Base-by-base conservation (phyloP, 2,329 filamentous ascomycete genomes). In the Xylariaceae sp. region DNA sequence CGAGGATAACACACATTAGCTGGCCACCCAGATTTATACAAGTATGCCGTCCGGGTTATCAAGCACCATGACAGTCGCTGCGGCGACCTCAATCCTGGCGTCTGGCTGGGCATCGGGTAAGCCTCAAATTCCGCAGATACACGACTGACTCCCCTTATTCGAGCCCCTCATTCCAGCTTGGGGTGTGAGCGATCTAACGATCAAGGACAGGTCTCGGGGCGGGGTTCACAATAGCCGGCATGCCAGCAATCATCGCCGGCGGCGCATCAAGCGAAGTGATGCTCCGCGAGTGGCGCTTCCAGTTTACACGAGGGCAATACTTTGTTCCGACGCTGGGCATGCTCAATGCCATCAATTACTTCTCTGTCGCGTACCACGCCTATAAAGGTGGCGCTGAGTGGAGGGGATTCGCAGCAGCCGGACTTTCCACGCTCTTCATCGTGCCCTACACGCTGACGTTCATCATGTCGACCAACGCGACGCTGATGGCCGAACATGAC, bases 381-480 rank as follows among this genome's bases (percentile, higher is more conserved):
- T 59, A 53, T 47, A 28, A 48, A 7, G 46, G 46, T 14, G 60
- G 54, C 2, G 50, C 59, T 39, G 56, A 61, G 13, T 64, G 62
- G 60, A 52, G 61, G 16, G 61, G 62, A 1, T 62, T 60, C 44
- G 62, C 60, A 45, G 56, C 55, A 10, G 56, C 50, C 2, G 58
- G 59, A 14, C 47, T 44, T 31, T 61, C 59, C 31, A 59, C 59
- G 36, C 49, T 58, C 48, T 62, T 55, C 51, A 52, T 59, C 33
- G 39, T 62, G 40, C 62, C 60, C 5, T 64, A 50, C 42, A 64
- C 62, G 16, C 42, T 63, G 13, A 39, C 42, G 11, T 55, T 60
- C 47, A 53, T 64, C 48, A 45, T 55, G 53, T 48, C 48, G 13
- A 52, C 51, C n/a, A 64, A 63, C 44, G 36, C 28, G 10, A 53